Evolutionary conservation across 257 asterid species (phyloP).

Genomic region (Lithospermum erythrorhizon): DNA sequence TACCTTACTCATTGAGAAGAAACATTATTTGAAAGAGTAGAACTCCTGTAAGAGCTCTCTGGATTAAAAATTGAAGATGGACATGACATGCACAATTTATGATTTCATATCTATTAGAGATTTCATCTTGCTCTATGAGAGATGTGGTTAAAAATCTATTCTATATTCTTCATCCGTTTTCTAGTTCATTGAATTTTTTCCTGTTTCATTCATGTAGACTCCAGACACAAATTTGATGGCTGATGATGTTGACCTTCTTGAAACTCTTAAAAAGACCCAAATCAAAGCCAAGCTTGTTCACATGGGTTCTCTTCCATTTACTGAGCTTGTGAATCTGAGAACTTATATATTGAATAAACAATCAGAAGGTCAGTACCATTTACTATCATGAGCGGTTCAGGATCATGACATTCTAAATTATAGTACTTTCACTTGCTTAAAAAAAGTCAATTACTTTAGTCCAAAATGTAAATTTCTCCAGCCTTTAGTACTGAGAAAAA

Average conservation of each 20-base stretch:
- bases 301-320: slow-evolving; percentile 51
- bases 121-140: background rate
- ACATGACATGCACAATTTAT: too few species aligned
- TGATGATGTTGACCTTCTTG: slow-evolving; percentile 14
- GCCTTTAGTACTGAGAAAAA: background rate
- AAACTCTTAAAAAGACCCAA: slow-evolving; percentile 39
- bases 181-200: slow-evolving; percentile 6
- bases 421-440: background rate
- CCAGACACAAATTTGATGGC: slow-evolving; percentile 33
- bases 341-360: slow-evolving; percentile 42
- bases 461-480: background rate
- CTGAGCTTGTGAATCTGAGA: slow-evolving; percentile 56
- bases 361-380: slow-evolving; percentile 48
- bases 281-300: slow-evolving; percentile 74
- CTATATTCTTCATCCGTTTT: background rate
- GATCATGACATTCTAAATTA: background rate
- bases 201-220: slow-evolving; percentile 29
- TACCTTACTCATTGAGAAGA: too few species aligned
- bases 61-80: too few species aligned
- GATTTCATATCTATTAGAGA: background rate
- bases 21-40: too few species aligned
- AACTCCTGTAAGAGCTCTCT: too few species aligned
- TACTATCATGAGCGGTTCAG: background rate
- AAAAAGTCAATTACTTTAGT: background rate
- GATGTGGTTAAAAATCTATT: background rate